phyloP scores from a whole-genome alignment of 192 early-diverging fungal species.

The Linnemannia exigua region DNA sequence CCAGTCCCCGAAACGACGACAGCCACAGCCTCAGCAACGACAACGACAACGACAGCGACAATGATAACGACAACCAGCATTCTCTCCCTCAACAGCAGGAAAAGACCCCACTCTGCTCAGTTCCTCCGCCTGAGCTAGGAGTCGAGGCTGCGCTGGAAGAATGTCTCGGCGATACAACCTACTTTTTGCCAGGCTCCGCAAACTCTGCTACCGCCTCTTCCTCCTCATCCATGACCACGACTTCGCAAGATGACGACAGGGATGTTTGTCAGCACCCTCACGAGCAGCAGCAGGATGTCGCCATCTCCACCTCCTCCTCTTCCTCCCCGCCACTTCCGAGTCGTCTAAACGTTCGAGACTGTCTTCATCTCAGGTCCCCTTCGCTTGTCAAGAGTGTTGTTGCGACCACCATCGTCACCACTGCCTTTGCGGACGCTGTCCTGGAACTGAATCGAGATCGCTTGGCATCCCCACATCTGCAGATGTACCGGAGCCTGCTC shows the following conservation, averaged over 20 bases:
- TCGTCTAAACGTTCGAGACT: neutral
- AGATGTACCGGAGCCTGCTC: neutral
- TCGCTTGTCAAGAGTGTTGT: neutral
- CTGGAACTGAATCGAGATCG: neutral
- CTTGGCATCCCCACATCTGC: neutral
- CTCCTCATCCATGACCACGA: neutral
- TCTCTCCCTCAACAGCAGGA: neutral
- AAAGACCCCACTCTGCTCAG: neutral
- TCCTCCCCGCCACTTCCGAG: too few relatives aligned
- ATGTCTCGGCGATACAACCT: neutral
- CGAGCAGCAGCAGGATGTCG: too few relatives aligned
- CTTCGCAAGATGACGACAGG: neutral
- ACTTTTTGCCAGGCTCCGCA: neutral
- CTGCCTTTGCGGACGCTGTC: neutral
- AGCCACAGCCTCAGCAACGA: neutral
- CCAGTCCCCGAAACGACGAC: neutral
- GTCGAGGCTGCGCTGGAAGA: constrained; percentile 1
- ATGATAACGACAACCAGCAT: neutral
- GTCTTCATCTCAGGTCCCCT: neutral
- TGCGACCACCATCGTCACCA: neutral
- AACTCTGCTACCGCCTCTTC: neutral
- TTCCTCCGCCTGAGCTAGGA: neutral
- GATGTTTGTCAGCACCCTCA: neutral
- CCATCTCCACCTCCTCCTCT: too few relatives aligned
- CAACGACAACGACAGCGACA: neutral